Percentiles rank a stretch among this genome's conserved stretches.
These are phyloP conservation scores for Alternaria burnsii DNA, from an alignment of 2,329 filamentous ascomycete genomes.

Conservation along the genomic window DNA sequence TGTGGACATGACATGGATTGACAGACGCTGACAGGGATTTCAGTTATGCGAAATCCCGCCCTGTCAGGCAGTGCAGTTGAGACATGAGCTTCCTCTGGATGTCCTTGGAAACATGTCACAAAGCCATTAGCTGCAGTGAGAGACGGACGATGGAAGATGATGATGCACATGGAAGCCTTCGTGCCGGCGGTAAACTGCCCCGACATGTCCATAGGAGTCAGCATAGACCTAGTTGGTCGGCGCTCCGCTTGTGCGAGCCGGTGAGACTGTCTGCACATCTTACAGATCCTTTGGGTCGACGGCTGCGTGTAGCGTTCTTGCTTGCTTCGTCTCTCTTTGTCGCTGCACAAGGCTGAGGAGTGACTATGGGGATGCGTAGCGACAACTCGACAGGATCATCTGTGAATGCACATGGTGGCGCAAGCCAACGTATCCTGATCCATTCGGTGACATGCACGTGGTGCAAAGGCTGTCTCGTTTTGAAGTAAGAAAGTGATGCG, in stretches of 20 bases:
- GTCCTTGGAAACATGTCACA: slow-evolving; percentile 4
- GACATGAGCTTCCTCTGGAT: background rate
- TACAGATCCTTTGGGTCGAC: slow-evolving; percentile 22
- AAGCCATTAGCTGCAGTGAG: background rate
- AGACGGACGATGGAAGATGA: background rate
- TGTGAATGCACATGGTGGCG: slow-evolving; percentile 15
- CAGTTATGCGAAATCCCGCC: background rate
- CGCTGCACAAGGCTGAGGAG: slow-evolving; percentile 22
- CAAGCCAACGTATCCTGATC: slow-evolving; percentile 16
- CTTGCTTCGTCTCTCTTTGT: slow-evolving; percentile 21
- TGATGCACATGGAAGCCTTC: slow-evolving; percentile 6
- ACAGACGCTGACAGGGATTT: slow-evolving; percentile 23
- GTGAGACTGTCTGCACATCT: slow-evolving; percentile 37
- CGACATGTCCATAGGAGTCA: slow-evolving; percentile 12
- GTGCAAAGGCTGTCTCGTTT: slow-evolving; percentile 19
- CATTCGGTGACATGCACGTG: slow-evolving; percentile 20
- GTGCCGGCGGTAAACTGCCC: background rate
- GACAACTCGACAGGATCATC: slow-evolving; percentile 4
- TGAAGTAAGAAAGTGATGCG: slow-evolving; percentile 7
- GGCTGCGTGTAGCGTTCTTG: slow-evolving; percentile 35
- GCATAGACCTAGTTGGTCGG: slow-evolving; percentile 19
- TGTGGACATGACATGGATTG: slow-evolving; percentile 20
- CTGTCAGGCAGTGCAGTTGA: slow-evolving; percentile 4
- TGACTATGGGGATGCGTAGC: slow-evolving; percentile 1
- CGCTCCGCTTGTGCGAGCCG: slow-evolving; percentile 30